Percentiles rank a stretch among this genome's conserved stretches.
phyloP scores from a whole-genome alignment of 1,139 yeast species.

The Diutina mesorugosa region DNA sequence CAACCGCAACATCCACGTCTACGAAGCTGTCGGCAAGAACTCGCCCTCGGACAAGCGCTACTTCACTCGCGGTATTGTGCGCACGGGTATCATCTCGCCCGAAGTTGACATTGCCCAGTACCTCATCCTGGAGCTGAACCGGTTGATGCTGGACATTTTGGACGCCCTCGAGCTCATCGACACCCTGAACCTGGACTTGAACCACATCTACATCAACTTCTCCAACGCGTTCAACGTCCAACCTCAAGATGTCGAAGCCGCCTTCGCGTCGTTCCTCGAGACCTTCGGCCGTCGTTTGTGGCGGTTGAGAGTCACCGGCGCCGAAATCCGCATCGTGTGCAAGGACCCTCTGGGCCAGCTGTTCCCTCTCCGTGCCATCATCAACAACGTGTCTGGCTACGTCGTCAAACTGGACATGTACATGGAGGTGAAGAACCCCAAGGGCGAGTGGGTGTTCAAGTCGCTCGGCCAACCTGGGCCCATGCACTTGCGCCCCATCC shows the following conservation, averaged over 20 bases:
- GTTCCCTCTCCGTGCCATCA: constrained; percentile 92
- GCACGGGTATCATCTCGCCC: constrained; percentile 90
- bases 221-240: constrained; percentile 88
- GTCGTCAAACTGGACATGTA: constrained; percentile 92
- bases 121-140: constrained; percentile 88
- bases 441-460: constrained; percentile 95
- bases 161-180: constrained; percentile 93
- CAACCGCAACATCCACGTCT: constrained; percentile 93
- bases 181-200: constrained; percentile 87
- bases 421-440: constrained; percentile 82
- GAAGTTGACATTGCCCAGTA: constrained; percentile 90
- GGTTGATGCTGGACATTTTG: constrained; percentile 89
- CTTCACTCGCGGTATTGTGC: constrained; percentile 92
- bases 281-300: constrained; percentile 94
- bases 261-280: constrained; percentile 94
- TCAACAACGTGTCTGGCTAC: constrained; percentile 92
- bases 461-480: constrained; percentile 90
- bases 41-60: constrained; percentile 89
- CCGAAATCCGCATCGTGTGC: constrained; percentile 92
- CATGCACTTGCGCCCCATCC: constrained; percentile 92
- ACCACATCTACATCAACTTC: constrained; percentile 92
- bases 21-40: constrained; percentile 91
- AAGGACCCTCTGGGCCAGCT: constrained; percentile 86
- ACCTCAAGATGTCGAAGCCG: constrained; percentile 94
- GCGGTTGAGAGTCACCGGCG: constrained; percentile 94